phyloP scores from a whole-genome alignment of 1,284 basidiomycete species.

The Xerocomus minutiporus region DNA sequence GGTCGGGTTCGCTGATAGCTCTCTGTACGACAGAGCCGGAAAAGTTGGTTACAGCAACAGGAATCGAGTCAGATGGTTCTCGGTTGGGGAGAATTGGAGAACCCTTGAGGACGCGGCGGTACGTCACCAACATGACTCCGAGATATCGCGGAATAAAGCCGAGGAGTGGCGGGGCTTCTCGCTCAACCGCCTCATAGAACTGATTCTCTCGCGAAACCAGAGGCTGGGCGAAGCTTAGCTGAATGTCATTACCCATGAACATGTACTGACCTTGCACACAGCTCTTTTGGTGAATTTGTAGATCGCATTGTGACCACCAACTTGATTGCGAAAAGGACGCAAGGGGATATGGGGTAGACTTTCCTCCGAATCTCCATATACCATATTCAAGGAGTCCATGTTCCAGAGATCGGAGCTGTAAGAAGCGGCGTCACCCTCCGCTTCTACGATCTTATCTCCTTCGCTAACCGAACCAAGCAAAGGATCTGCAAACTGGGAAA shows the following conservation, averaged over 20 bases:
- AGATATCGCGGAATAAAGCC: constrained; percentile 95
- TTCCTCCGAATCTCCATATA: constrained; percentile 47
- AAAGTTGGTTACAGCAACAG: constrained; percentile 15
- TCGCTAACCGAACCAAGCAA: constrained; percentile 9
- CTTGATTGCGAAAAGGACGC: constrained; percentile 95
- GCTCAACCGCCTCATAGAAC: constrained; percentile 96
- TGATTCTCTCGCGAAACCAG: constrained; percentile 95
- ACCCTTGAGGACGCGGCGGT: constrained; percentile 68
- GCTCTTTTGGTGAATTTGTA: constrained; percentile 98
- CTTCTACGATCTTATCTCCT: constrained; percentile 12
- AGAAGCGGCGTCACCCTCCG: constrained; percentile 21
- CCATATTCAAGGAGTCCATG: constrained; percentile 39
- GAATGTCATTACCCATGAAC: constrained; percentile 13
- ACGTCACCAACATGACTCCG: constrained; percentile 97
- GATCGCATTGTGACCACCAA: constrained; percentile 95
- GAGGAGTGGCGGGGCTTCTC: constrained; percentile 85
- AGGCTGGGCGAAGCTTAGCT: constrained; percentile 52
- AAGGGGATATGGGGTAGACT: constrained; percentile 87
- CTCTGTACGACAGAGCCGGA: constrained; percentile 36
- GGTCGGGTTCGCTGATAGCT: constrained; percentile 32
- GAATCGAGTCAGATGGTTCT: constrained; percentile 14
- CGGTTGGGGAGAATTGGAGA: constrained; percentile 25
- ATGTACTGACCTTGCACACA: constrained; percentile 84
- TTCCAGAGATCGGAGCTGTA: constrained; percentile 30
- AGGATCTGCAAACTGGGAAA: constrained; percentile 11